phyloP scores from a whole-genome alignment of 768 basidiomycete genomes.

The Russula compacta region DNA sequence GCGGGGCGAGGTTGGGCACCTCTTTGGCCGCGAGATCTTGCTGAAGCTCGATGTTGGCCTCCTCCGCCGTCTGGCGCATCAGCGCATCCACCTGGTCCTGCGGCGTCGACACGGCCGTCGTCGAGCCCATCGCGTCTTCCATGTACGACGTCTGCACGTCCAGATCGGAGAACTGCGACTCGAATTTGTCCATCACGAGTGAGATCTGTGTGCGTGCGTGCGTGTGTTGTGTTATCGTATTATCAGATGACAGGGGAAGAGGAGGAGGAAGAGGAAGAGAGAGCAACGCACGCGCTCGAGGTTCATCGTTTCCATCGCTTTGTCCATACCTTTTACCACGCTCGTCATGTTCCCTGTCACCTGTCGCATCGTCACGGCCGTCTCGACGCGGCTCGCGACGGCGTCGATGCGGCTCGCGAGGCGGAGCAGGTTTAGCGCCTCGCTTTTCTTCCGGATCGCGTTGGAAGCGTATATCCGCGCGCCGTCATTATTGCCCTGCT shows the following conservation, averaged over 20 bases:
- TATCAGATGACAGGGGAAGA: not conserved
- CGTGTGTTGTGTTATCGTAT: no score
- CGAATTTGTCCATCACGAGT: constrained; percentile 98
- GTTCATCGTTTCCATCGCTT: constrained; percentile 99
- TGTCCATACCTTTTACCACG: constrained; percentile 97
- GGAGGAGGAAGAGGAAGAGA: no score
- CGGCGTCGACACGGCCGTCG: constrained; percentile 87
- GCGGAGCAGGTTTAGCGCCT: constrained; percentile 83
- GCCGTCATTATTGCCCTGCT: constrained; percentile 94
- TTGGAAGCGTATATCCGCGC: constrained; percentile 98
- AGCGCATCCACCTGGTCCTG: constrained; percentile 95
- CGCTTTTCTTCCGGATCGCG: constrained; percentile 96
- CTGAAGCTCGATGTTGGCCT: constrained; percentile 90
- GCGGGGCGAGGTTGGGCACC: constrained; percentile 47
- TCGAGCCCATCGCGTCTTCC: constrained; percentile 93
- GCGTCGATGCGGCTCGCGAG: constrained; percentile 91
- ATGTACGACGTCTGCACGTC: constrained; percentile 98
- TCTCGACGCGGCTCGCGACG: constrained; percentile 93
- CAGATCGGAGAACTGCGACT: constrained; percentile 89
- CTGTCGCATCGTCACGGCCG: constrained; percentile 95
- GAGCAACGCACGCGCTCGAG: constrained; percentile 86
- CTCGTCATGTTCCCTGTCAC: constrained; percentile 95
- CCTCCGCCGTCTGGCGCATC: constrained; percentile 91
- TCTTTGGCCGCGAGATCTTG: constrained; percentile 75
- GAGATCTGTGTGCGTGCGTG: constrained; percentile 72